Evolutionary conservation across 2,329 filamentous ascomycete genomes (phyloP), one percentile per base, ranked within the genome.

Genomic region (Aspergillus terreus): DNA sequence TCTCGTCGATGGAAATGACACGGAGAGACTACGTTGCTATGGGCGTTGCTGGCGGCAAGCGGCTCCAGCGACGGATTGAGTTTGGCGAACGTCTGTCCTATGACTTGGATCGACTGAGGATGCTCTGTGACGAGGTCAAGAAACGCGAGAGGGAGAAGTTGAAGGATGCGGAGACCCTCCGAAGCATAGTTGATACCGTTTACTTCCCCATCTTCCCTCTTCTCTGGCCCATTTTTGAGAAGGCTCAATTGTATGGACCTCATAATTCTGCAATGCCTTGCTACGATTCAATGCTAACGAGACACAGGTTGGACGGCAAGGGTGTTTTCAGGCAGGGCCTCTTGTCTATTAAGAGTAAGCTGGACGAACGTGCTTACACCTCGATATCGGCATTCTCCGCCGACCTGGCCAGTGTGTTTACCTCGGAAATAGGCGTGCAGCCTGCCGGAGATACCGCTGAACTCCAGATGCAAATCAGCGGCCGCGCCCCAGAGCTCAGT

Each of bases 1-100:
- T 97, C 70, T 92, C 92, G 6, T 96, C 91, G 0, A 96, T 96
- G 87, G 94, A 99, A 72, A 86, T 99, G 58, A 96, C 94, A 2
- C 83, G 94, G 47, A 87, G 94, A 53, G 92, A 97, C 71, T 99
- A 96, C 71, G 88, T 88, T n/a, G 87, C 88, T 35, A 96, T 97
- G 90, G 94, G 94, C 6, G 85, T 88, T 38, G 85, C 84, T 44
- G 94, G 94, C 49, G 85, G 86, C 63, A 82, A 87, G 23, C 82
- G 90, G 45, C 78, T 99, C 27, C 79, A 86, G 46, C 82, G 91
- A 52, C 85, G 94, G 42, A 92, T 97, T 59, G 88, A 92, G 56
- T 99, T 99, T 68, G 91, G 90, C 6, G 81, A 92, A 59, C 80
- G 78, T 36, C 63, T 74, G 30, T 70, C 66, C 55, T 59, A 63